Percentiles rank a stretch among this genome's conserved stretches.
Evolutionary conservation across 768 basidiomycete species (phyloP).

Genomic region (Tulasnella sp.): DNA sequence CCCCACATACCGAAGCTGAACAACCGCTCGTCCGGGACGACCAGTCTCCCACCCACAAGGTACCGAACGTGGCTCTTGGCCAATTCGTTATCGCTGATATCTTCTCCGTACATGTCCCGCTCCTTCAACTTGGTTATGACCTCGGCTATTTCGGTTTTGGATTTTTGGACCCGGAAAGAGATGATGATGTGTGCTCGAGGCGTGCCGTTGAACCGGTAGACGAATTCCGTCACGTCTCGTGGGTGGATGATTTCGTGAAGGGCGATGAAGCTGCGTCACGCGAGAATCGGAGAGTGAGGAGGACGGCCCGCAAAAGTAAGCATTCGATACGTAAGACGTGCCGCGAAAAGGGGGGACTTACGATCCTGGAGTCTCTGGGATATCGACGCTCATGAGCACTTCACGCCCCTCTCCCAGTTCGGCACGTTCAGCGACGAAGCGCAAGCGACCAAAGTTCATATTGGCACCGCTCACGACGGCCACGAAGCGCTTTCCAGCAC

Average conservation of each 20-base stretch:
- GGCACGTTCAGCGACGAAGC: conserved; percentile 98
- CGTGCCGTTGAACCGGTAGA: conserved; percentile 77
- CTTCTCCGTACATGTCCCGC: conserved; percentile 74
- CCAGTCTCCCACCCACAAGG: conserved; percentile 82
- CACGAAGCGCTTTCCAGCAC: conserved; percentile 82
- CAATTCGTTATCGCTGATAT: conserved; percentile 92
- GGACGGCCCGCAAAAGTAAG: no score
- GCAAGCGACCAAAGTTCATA: conserved; percentile 96
- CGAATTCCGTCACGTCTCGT: conserved; percentile 90
- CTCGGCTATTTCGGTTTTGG: conserved; percentile 56
- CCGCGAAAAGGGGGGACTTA: conserved; percentile 38
- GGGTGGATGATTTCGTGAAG: conserved; percentile 86
- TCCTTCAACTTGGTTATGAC: conserved; percentile 61
- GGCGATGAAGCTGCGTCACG: conserved; percentile 67
- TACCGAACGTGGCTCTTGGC: conserved; percentile 93
- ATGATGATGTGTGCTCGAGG: conserved; percentile 80
- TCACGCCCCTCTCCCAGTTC: conserved; percentile 95
- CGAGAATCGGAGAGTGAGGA: not conserved
- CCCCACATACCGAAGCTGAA: conserved; percentile 79
- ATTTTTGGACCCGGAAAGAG: conserved; percentile 72
- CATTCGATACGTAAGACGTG: not conserved
- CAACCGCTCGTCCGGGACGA: conserved; percentile 78
- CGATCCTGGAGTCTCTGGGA: conserved; percentile 92
- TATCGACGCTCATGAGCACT: conserved; percentile 87
- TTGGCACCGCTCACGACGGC: conserved; percentile 94